Evolutionary conservation across 176 grass and related monocot genomes (phyloP), one percentile per base, ranked within the genome.

Genomic region (Alloteropsis semialata): DNA sequence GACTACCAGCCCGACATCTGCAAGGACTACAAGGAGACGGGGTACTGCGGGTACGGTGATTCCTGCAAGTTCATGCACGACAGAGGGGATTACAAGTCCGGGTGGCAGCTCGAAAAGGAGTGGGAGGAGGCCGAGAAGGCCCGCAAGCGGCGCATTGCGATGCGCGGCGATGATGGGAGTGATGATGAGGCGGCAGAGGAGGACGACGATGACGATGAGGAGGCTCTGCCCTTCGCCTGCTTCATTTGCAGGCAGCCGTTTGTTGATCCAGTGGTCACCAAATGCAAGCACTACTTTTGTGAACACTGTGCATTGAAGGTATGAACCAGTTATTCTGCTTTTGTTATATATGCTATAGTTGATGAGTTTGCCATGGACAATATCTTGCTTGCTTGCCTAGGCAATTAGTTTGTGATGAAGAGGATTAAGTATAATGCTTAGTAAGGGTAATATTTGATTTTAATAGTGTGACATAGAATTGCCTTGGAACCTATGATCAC

Each of bases 11-110:
- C 92, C 0, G 96, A 93, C 69, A 93, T 98, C 78, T 98, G 96
- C 74, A 95, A 98, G 90, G 96, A 98, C 56, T 98, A 98, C 54
- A 98, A 98, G 87, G 96, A 98, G 86, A 98, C 92, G 5, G 96
- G 96, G 10, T 95, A 95, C 46, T 98, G 92, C 10, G 96, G 96
- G 1, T 98, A 93, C 32, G 96, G 90, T 1, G 96, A 98, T 62
- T 91, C 96, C n/a, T 98, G 92, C 87, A 98, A 98, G 78, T 98
- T 98, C 82, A 93, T 98, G 96, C 96, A 98, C 36, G 96, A 93
- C 59, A 79, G 92, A 76, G 92, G 92, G 65, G 92, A 98, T 72
- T 98, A 98, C 74, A 98, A 98, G 72, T 95, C 96, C 8, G 92
- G 96, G n/a, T 98, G 96, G 92, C 96, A 98, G 84, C 27, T 98